Percentiles rank a stretch among this genome's conserved stretches.
These are phyloP conservation scores for Eutypa lata DNA, from an alignment of 2,329 filamentous ascomycete species.

Conservation along the genomic window DNA sequence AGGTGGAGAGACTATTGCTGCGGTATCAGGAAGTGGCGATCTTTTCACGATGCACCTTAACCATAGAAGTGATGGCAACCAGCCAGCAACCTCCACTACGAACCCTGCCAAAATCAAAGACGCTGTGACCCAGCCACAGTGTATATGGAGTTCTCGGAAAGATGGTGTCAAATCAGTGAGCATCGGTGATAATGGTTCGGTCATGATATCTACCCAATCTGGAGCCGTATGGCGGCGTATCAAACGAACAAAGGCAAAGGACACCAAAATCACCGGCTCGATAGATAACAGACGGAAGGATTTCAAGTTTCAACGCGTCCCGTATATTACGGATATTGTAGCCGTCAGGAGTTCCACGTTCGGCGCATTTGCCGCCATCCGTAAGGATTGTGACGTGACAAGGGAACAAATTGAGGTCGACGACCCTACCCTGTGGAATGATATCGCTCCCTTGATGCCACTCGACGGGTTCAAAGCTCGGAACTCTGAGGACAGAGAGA, in stretches of 20 bases:
- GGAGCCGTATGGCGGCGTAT: constrained; percentile 91
- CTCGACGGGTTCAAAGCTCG: constrained; percentile 57
- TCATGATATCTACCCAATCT: constrained; percentile 89
- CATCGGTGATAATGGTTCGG: constrained; percentile 87
- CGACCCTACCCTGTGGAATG: constrained; percentile 68
- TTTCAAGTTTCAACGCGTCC: constrained; percentile 91
- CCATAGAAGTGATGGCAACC: constrained; percentile 60
- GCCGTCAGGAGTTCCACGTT: constrained; percentile 84
- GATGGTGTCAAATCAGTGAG: constrained; percentile 82
- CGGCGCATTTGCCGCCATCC: constrained; percentile 84
- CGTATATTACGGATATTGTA: constrained; percentile 80
- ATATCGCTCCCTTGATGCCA: constrained; percentile 67
- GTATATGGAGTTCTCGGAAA: constrained; percentile 87
- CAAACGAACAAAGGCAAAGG: constrained; percentile 77
- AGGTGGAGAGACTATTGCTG: constrained; percentile 88
- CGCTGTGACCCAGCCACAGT: constrained; percentile 72
- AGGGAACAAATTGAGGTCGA: constrained; percentile 66
- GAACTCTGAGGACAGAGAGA: constrained; percentile 33
- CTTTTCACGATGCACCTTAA: constrained; percentile 82
- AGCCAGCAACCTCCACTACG: constrained; percentile 71
- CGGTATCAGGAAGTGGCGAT: constrained; percentile 79
- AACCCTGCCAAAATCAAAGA: constrained; percentile 88
- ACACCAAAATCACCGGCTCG: constrained; percentile 38
- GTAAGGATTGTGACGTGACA: constrained; percentile 80
- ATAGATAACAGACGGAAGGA: constrained; percentile 70